These are phyloP conservation scores for Hygrophorus pudorinus DNA, from an alignment of 768 basidiomycete genomes.

Conservation along the genomic window DNA sequence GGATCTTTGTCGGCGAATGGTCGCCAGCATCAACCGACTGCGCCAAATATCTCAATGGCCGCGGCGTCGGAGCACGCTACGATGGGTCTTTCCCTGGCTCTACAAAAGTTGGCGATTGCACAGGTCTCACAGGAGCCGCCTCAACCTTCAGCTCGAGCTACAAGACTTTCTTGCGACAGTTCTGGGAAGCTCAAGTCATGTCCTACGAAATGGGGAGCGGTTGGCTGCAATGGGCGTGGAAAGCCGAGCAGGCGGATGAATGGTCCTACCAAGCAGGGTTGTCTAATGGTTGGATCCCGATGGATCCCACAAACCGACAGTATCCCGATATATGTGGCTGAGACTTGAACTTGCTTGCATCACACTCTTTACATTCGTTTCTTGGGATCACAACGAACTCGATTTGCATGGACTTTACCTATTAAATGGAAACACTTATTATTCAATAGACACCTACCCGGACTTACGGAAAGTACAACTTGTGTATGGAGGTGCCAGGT, in stretches of 20 bases:
- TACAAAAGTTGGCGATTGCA: slow-evolving; percentile 62
- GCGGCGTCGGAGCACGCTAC: slow-evolving; percentile 57
- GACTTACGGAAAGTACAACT: too few relatives aligned
- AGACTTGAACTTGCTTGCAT: neutral
- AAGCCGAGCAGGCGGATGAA: slow-evolving; percentile 73
- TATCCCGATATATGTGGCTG: slow-evolving; percentile 60
- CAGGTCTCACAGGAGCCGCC: slow-evolving; percentile 61
- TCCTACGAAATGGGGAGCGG: slow-evolving; percentile 61
- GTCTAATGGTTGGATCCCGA: slow-evolving; percentile 76
- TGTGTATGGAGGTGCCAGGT: too few relatives aligned
- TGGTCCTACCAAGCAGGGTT: slow-evolving; percentile 87
- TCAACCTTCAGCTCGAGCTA: slow-evolving; percentile 65
- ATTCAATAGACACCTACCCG: too few relatives aligned
- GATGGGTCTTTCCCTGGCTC: slow-evolving; percentile 61
- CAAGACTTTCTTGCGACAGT: slow-evolving; percentile 73
- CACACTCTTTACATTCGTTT: too few relatives aligned
- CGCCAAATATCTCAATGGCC: slow-evolving; percentile 76
- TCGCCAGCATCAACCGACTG: slow-evolving; percentile 71
- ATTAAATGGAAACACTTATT: too few relatives aligned
- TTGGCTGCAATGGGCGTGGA: slow-evolving; percentile 84
- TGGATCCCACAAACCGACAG: slow-evolving; percentile 32
- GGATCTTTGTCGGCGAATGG: slow-evolving; percentile 88
- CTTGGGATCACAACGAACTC: too few relatives aligned
- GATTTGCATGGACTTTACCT: too few relatives aligned
- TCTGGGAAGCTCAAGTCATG: slow-evolving; percentile 78